Percentiles rank a stretch among this genome's conserved stretches.
phyloP scores from a whole-genome alignment of 1,139 yeast species.

The Geotrichum europaeum region DNA sequence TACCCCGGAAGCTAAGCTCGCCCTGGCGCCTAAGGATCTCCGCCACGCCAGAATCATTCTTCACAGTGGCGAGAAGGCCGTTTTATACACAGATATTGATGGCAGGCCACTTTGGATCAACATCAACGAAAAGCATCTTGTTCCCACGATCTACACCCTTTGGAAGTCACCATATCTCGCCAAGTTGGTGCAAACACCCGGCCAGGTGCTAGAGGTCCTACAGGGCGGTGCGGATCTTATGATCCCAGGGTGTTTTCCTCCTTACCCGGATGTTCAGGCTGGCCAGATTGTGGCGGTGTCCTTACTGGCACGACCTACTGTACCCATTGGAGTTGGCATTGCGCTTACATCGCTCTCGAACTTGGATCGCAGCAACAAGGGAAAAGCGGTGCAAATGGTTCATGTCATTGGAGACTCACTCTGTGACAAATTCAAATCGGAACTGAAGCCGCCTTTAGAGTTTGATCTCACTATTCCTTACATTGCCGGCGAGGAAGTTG shows the following conservation, averaged over 20 bases:
- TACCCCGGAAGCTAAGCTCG: constrained; percentile 43
- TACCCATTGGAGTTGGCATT: constrained; percentile 70
- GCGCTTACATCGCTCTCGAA: constrained; percentile 45
- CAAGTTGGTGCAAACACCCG: constrained; percentile 67
- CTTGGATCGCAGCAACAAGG: constrained; percentile 29
- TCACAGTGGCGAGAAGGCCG: constrained; percentile 50
- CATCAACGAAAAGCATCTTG: constrained; percentile 46
- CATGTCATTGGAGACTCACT: constrained; percentile 38
- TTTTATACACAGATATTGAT: constrained; percentile 56
- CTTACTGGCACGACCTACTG: constrained; percentile 52
- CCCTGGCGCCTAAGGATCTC: constrained; percentile 53
- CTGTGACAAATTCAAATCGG: constrained; percentile 25
- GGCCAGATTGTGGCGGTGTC: constrained; percentile 72
- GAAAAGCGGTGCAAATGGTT: constrained; percentile 37
- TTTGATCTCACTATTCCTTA: constrained; percentile 22
- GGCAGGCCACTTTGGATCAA: constrained; percentile 72
- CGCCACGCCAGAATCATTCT: constrained; percentile 64
- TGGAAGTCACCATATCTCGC: constrained; percentile 65
- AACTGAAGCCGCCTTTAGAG: constrained; percentile 27
- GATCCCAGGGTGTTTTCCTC: constrained; percentile 85
- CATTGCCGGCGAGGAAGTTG: constrained; percentile 13
- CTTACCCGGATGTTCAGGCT: constrained; percentile 50
- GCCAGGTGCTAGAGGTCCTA: constrained; percentile 58
- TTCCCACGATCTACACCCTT: constrained; percentile 67
- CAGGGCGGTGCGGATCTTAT: constrained; percentile 81